Conservation (phyloP, 768 basidiomycete genomes). For the Lactifluus volemus region DNA sequence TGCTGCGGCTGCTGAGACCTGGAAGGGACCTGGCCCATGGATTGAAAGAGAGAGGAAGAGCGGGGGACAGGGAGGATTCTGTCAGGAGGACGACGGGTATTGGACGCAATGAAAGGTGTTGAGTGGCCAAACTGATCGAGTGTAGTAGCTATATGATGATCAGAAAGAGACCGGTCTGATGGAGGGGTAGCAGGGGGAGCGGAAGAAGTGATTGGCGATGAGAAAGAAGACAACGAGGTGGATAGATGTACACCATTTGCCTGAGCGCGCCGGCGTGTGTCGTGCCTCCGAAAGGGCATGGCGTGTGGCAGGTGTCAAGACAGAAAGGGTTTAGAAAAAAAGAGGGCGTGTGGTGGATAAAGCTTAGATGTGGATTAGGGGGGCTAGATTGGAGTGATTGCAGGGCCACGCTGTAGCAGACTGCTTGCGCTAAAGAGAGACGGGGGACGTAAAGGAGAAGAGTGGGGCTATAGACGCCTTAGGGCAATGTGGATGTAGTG, state of each 20-base stretch:
- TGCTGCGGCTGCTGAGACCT: conserved; percentile 18
- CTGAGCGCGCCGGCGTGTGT: conserved; percentile 10
- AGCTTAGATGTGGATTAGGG: conserved; percentile 15
- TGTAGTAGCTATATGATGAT: conserved; percentile 26
- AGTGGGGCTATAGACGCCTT: background rate
- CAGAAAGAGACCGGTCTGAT: conserved; percentile 32
- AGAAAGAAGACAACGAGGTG: conserved; percentile 36
- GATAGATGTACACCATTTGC: conserved; percentile 27
- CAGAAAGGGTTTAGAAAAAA: background rate
- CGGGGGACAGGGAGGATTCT: conserved; percentile 25
- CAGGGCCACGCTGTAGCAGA: conserved; percentile 15
- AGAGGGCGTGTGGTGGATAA: background rate
- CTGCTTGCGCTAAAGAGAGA: conserved; percentile 8
- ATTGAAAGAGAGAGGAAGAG: conserved; percentile 25
- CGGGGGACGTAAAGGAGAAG: conserved; percentile 16
- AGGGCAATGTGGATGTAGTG: conserved; percentile 17
- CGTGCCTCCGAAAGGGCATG: conserved; percentile 19
- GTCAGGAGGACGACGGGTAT: conserved; percentile 22
- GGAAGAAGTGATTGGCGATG: conserved; percentile 33
- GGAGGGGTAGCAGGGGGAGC: conserved; percentile 31
- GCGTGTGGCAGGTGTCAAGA: background rate
- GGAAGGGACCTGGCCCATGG: conserved; percentile 35
- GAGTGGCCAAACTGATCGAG: conserved; percentile 36
- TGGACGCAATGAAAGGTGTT: conserved; percentile 22
- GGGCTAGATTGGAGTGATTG: conserved; percentile 15